Evolutionary conservation across 2,329 filamentous ascomycete genomes (phyloP).

Genomic region (Ceratocystis albifundus): DNA sequence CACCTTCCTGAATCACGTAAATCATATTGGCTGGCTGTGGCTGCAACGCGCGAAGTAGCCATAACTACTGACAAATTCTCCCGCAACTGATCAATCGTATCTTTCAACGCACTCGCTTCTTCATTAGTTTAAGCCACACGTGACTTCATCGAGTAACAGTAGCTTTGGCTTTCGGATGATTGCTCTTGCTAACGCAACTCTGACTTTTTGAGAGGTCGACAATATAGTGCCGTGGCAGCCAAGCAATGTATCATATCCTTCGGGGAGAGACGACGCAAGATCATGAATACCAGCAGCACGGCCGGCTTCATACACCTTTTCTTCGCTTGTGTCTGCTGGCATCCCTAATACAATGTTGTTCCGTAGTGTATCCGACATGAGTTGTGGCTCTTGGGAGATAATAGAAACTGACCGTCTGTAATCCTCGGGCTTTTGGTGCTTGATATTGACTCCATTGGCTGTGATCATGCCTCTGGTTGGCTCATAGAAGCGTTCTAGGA

Average conservation of each 20-base stretch:
- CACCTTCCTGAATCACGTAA: conserved; percentile 35
- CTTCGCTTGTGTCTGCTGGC: neutral
- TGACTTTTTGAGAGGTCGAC: conserved; percentile 55
- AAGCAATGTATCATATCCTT: conserved; percentile 43
- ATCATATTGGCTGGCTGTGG: conserved; percentile 37
- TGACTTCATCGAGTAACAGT: conserved; percentile 58
- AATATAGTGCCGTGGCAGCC: conserved; percentile 53
- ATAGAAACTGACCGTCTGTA: conserved; percentile 44
- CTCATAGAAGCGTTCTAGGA: conserved; percentile 27
- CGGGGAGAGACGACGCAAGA: conserved; percentile 60
- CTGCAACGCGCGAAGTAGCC: conserved; percentile 36
- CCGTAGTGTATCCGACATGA: conserved; percentile 41
- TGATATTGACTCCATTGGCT: conserved; percentile 36
- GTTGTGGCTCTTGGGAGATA: conserved; percentile 44
- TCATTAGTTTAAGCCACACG: conserved; percentile 51
- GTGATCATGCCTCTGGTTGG: conserved; percentile 34
- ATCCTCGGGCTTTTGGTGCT: conserved; percentile 35
- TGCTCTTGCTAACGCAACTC: conserved; percentile 54
- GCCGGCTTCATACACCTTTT: conserved; percentile 27
- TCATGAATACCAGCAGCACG: conserved; percentile 56
- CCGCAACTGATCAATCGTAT: conserved; percentile 25
- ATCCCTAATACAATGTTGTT: conserved; percentile 52
- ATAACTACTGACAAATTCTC: conserved; percentile 33
- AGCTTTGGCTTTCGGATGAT: conserved; percentile 49
- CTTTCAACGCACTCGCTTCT: conserved; percentile 45